phyloP scores from a whole-genome alignment of 2,329 filamentous ascomycete genomes.

The Fusarium camptoceras region DNA sequence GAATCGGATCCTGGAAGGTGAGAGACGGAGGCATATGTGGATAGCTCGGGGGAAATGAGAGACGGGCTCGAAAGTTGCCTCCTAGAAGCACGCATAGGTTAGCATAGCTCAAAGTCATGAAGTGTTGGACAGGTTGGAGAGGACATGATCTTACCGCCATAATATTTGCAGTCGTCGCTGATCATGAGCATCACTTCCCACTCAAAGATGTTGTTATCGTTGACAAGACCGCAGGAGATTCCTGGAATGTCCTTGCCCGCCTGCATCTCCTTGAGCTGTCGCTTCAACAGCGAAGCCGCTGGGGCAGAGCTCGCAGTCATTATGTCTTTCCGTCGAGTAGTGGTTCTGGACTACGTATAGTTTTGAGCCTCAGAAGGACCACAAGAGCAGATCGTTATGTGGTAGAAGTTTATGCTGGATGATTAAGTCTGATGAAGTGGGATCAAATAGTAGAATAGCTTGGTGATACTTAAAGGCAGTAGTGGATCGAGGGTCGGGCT shows the following conservation, averaged over 20 bases:
- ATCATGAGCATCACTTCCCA: conserved; percentile 99
- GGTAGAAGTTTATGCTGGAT: conserved; percentile 12
- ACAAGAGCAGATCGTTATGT: not conserved
- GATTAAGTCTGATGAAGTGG: conserved; percentile 9
- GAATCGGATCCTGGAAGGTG: conserved; percentile 84
- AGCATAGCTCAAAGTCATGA: conserved; percentile 19
- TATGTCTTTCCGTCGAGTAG: not conserved
- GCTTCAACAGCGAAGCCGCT: conserved; percentile 78
- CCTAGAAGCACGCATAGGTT: conserved; percentile 62
- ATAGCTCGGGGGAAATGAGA: conserved; percentile 87
- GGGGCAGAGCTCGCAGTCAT: conserved; percentile 56
- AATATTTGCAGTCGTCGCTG: conserved; percentile 91
- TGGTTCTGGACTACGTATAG: not conserved
- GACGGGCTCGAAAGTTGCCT: conserved; percentile 88
- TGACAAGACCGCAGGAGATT: conserved; percentile 90
- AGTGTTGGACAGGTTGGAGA: not conserved
- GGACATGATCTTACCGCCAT: conserved; percentile 75
- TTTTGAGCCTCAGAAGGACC: not conserved
- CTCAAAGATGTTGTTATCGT: conserved; percentile 89
- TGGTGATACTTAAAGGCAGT: conserved; percentile 6
- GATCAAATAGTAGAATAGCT: conserved; percentile 20
- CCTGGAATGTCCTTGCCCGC: conserved; percentile 90
- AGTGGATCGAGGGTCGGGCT: conserved; percentile 20
- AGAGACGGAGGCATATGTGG: conserved; percentile 89
- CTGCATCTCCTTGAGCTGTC: conserved; percentile 96